These are phyloP conservation scores for Globisporangium uncinulatum DNA, from an alignment of 352 stramenopile genomes.

Conservation along the genomic window DNA sequence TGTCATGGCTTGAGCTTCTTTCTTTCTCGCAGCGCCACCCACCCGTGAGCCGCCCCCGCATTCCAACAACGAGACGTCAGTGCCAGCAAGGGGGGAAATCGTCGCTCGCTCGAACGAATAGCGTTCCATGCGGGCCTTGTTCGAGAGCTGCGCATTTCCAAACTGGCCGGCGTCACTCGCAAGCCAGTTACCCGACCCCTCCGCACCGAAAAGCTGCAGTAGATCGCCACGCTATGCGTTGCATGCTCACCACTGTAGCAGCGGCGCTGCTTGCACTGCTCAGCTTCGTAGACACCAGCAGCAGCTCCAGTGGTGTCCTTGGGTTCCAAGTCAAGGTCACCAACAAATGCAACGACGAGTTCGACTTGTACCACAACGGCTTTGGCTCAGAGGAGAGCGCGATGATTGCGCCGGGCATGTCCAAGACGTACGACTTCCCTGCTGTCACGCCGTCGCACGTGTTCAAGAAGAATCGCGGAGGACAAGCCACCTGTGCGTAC, in stretches of 20 bases:
- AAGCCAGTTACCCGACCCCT: neutral
- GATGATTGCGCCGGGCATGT: slow-evolving; percentile 23
- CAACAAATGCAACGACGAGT: slow-evolving; percentile 43
- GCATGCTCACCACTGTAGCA: neutral
- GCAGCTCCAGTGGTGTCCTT: neutral
- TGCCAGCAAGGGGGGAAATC: too few species aligned
- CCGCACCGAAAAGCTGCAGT: neutral
- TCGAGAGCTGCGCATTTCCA: too few species aligned
- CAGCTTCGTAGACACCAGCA: slow-evolving; percentile 4
- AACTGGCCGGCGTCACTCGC: neutral
- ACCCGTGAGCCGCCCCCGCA: too few species aligned
- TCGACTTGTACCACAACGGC: slow-evolving; percentile 34
- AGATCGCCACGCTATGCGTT: slow-evolving; percentile 4
- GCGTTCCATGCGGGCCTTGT: too few species aligned
- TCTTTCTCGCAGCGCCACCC: too few species aligned
- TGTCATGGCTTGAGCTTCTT: too few species aligned
- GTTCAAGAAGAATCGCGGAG: slow-evolving; percentile 42
- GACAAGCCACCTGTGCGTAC: slow-evolving; percentile 54
- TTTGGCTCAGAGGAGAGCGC: slow-evolving; percentile 19
- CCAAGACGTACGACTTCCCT: slow-evolving; percentile 21
- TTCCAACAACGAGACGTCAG: too few species aligned
- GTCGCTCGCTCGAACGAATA: too few species aligned
- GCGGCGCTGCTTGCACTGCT: slow-evolving; percentile 17
- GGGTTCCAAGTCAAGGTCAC: slow-evolving; percentile 46
- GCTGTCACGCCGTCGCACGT: slow-evolving; percentile 31